phyloP scores from a whole-genome alignment of 2,329 filamentous ascomycete genomes.

The Immersiporthe knoxdaviesiana region DNA sequence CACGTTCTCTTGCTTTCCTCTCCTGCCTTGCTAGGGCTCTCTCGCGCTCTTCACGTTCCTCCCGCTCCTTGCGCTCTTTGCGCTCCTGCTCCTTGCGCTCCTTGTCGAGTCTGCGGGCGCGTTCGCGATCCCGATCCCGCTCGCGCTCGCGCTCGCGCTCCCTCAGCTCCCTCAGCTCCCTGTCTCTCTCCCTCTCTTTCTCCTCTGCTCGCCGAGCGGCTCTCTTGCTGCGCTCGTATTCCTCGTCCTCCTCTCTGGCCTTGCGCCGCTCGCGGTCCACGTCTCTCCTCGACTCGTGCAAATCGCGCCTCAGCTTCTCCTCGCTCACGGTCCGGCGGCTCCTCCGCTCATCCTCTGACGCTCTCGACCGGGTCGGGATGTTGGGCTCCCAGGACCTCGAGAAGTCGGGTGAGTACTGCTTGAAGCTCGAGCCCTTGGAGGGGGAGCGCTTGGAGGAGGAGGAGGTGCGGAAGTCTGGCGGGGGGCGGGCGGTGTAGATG shows the following conservation, averaged over 20 bases:
- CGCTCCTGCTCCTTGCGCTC: conserved; percentile 14
- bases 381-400: conserved; percentile 55
- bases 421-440: conserved; percentile 39
- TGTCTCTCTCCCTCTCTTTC: conserved; percentile 39
- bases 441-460: conserved; percentile 33
- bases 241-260: conserved; percentile 36
- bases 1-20: conserved; percentile 30
- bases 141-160: conserved; percentile 38
- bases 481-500: conserved; percentile 55
- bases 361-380: conserved; percentile 41
- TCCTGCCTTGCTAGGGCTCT: conserved; percentile 13
- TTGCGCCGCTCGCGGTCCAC: conserved; percentile 32
- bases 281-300: conserved; percentile 33
- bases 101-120: not conserved
- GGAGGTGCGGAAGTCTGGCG: conserved; percentile 40
- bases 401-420: conserved; percentile 33
- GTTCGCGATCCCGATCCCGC: conserved; percentile 41
- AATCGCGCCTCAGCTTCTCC: conserved; percentile 35
- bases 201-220: conserved; percentile 42
- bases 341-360: conserved; percentile 44
- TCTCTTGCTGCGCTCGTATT: conserved; percentile 27
- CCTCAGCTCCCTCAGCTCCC: no score
- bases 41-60: conserved; percentile 13
- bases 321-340: conserved; percentile 54
- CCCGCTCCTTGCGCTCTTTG: conserved; percentile 12